A percentile compares a stretch with the other conserved stretches of the same genome.
Evolutionary conservation across 2,329 filamentous ascomycete genomes (phyloP).

Genomic region (Ophiostoma tasmaniense): DNA sequence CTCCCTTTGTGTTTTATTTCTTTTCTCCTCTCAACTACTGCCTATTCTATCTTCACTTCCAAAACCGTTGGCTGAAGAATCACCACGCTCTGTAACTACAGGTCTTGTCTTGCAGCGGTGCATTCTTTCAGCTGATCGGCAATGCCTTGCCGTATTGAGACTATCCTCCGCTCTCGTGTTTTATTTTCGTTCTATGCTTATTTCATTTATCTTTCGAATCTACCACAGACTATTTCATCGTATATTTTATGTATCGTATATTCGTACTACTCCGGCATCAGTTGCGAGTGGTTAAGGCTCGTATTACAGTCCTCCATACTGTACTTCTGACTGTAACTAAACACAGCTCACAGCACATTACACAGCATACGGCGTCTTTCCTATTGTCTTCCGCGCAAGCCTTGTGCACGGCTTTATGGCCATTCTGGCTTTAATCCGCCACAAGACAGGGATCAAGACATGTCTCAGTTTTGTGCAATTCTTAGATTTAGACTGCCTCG

Average conservation of each 20-base stretch:
- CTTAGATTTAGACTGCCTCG: not conserved
- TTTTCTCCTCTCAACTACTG: not conserved
- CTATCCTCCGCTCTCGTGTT: not conserved
- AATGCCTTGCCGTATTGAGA: slow-evolving; percentile 5
- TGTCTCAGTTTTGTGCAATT: not conserved
- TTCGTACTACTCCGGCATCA: slow-evolving; percentile 1
- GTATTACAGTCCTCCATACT: not conserved
- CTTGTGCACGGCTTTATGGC: not conserved
- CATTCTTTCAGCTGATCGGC: not conserved
- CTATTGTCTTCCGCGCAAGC: not conserved
- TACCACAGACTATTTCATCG: too few species aligned
- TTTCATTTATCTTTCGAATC: not conserved
- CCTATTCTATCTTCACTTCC: not conserved
- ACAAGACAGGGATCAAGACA: not conserved
- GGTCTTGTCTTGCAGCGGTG: not conserved
- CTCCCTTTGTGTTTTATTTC: not conserved
- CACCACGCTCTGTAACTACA: not conserved
- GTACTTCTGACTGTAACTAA: not conserved
- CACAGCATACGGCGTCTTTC: not conserved
- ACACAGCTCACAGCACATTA: not conserved
- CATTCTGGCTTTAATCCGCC: not conserved
- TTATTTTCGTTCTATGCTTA: not conserved
- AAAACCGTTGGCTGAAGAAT: not conserved
- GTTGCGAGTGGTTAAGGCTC: not conserved
- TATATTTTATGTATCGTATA: too few species aligned